Conservation (phyloP, 192 early-diverging fungal species). For the Backusella sp. region DNA sequence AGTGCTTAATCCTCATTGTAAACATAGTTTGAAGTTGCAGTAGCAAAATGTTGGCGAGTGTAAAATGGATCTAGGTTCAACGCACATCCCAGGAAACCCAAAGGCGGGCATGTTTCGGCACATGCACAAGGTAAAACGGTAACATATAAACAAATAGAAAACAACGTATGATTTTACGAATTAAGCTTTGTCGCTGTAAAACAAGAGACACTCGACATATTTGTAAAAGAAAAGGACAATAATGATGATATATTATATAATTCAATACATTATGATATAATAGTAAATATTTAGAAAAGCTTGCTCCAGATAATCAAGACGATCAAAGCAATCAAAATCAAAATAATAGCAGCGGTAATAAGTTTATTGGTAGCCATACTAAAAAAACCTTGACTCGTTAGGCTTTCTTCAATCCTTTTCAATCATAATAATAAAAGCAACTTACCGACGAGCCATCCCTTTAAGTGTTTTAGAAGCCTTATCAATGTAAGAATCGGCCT, state of each 20-base stretch:
- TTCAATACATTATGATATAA: background rate
- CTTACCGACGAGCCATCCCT: constrained; percentile 76
- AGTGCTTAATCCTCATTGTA: background rate
- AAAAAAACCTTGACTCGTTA: constrained; percentile 9
- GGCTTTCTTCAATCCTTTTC: background rate
- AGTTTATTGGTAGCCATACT: constrained; percentile 88
- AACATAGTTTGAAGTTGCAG: constrained; percentile 85
- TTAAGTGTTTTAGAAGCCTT: constrained; percentile 64
- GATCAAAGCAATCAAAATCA: constrained; percentile 78
- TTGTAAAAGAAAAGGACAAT: constrained; percentile 80
- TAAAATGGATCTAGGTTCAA: constrained; percentile 86
- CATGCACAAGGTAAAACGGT: constrained; percentile 77
- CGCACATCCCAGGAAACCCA: constrained; percentile 91
- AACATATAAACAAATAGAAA: background rate
- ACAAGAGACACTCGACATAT: constrained; percentile 87
- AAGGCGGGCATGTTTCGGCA: constrained; percentile 97
- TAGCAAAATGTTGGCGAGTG: constrained; percentile 91
- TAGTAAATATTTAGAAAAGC: constrained; percentile 35
- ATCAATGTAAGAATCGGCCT: constrained; percentile 73
- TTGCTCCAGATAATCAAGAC: constrained; percentile 83
- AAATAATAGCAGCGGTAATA: constrained; percentile 83
- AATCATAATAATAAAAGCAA: background rate
- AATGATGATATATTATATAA: constrained; percentile 49
- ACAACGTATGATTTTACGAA: background rate
- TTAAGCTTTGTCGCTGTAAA: constrained; percentile 81